These are phyloP conservation scores for Pelargonium australe DNA, from an alignment of 441 rosid genomes.

Conservation along the genomic window DNA sequence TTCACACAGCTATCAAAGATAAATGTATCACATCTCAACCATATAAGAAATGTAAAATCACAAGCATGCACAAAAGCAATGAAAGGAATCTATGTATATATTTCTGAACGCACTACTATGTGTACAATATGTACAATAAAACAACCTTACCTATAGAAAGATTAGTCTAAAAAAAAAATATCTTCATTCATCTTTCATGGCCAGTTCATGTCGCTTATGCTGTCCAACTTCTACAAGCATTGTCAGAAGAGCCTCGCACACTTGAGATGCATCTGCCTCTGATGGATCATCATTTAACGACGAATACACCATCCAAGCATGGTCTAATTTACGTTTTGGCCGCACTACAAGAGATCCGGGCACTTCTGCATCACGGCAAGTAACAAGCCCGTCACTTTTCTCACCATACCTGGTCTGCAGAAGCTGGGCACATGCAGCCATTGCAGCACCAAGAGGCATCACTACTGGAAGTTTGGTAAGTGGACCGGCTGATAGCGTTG, in stretches of 20 bases:
- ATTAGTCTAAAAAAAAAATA: too few relatives aligned
- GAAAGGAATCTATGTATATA: too few relatives aligned
- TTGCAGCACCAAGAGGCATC: constrained; percentile 88
- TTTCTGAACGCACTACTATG: too few relatives aligned
- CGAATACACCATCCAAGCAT: constrained; percentile 99
- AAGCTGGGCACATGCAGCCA: constrained; percentile 95
- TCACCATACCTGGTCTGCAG: constrained; percentile 74
- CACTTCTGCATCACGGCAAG: constrained; percentile 87
- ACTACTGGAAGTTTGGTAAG: constrained; percentile 71
- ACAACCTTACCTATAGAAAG: too few relatives aligned
- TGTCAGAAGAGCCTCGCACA: constrained; percentile 81
- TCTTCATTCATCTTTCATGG: constrained; percentile 43
- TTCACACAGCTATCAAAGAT: too few relatives aligned
- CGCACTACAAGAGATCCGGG: constrained; percentile 84
- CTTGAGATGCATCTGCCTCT: constrained; percentile 77
- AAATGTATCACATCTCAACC: too few relatives aligned
- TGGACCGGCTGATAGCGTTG: constrained; percentile 40
- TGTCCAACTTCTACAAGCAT: constrained; percentile 71
- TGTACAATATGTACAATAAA: too few relatives aligned
- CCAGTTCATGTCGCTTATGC: constrained; percentile 42
- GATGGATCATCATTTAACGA: constrained; percentile 63
- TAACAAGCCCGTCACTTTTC: constrained; percentile 87
- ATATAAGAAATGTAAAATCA: too few relatives aligned
- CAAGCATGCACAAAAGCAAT: too few relatives aligned
- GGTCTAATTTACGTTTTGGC: constrained; percentile 76